Base-by-base conservation (phyloP, 2,329 filamentous ascomycete genomes). In the Talaromyces atroroseus region DNA sequence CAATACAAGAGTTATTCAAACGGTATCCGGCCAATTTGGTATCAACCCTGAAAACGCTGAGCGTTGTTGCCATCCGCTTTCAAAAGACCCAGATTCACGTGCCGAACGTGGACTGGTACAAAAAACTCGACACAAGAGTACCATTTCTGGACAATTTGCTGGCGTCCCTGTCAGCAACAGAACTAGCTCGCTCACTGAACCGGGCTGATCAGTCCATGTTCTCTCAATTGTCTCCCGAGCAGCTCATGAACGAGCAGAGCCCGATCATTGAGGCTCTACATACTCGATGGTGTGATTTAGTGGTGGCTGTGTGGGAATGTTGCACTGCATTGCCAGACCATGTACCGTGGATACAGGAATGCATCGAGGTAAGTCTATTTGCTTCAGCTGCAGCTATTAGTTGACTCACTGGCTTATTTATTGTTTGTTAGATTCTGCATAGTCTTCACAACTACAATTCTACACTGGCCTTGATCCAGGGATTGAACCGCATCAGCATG, bases 1-100 rank as follows among this genome's bases (percentile, higher is more conserved):
- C 73, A 2, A 72, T 75, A 16, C 73, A 74, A 56, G 56, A 60
- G 14, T 51, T 75, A 2, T 74, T 74, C 48, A 65, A 63, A 44
- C 64, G 66, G 7, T 65, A 69, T 14, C 59, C 64, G 0, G 64
- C 65, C 12, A 68, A 66, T 29, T 58, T 75, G 16, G 64, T 60
- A 2, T 61, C 58, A 0, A 68, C 73, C 26, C 57, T 75, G 23
- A 75, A 72, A 52, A 66, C 69, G 38, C 64, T 75, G 26, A 67
- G 63, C 32, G 70, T 74, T 2, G 56, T 75, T 29, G 64, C 62
- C 1, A 60, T 72, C 29, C 68, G 71, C 5, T 75, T 72, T 32
- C 62, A 64, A 18, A 66, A 64, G 44, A 64, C 61, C 7, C 74
- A 75, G 42, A 61, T 71, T n/a, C 67, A 72, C 40, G 59, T 63